Percentiles rank a stretch among this genome's conserved stretches.
These are phyloP conservation scores for Ceratocystis albifundus DNA, from an alignment of 2,329 filamentous ascomycete species.

Conservation along the genomic window DNA sequence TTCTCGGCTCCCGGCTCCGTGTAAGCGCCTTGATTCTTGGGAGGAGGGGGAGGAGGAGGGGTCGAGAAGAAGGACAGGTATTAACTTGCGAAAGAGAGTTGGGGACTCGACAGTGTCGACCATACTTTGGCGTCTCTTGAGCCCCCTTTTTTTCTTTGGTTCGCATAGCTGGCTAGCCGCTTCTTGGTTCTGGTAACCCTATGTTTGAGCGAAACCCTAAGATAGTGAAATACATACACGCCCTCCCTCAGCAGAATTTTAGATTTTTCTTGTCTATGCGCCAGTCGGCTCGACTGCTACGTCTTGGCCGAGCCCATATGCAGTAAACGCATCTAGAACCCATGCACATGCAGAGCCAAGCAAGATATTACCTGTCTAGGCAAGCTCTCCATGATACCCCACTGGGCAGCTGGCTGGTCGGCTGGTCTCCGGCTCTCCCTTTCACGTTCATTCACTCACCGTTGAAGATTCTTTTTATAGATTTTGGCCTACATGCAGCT, in stretches of 20 bases:
- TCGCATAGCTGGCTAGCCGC: no score
- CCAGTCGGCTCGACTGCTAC: not conserved
- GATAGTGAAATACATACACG: not conserved
- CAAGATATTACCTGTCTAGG: not conserved
- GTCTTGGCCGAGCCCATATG: not conserved
- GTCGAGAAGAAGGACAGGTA: not conserved
- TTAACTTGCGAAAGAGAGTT: no score
- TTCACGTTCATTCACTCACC: not conserved
- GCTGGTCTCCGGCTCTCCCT: not conserved
- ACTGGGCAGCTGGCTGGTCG: not conserved
- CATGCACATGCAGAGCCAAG: not conserved
- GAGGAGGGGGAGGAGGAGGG: not conserved
- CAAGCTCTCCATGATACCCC: not conserved
- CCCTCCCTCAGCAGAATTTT: not conserved
- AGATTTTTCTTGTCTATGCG: not conserved
- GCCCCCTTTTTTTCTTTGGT: no score
- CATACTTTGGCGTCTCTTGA: no score
- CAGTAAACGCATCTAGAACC: not conserved
- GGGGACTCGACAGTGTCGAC: no score
- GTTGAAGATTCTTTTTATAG: slow-evolving; percentile 7
- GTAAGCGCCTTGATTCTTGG: not conserved
- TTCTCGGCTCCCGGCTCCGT: not conserved
- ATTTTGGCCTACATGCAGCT: not conserved
- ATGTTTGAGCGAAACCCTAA: no score
- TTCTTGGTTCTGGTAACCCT: no score